Conservation (phyloP, 2,329 filamentous ascomycete species). For the Botrytis byssoidea region DNA sequence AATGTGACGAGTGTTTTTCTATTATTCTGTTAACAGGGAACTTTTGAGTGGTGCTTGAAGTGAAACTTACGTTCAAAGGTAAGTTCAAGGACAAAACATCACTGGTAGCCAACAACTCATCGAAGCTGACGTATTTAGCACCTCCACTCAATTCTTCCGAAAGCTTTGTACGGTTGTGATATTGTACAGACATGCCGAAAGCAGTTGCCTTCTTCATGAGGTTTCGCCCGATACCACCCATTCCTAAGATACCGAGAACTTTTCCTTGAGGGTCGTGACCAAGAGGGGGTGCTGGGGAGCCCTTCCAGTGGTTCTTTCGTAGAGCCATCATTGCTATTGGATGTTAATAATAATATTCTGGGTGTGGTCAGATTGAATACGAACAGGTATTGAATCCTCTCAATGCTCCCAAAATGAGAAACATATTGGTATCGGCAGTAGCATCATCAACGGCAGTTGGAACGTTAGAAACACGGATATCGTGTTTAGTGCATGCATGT, state of each 20-base stretch:
- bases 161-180: slow-evolving; percentile 69
- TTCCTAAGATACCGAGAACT: slow-evolving; percentile 75
- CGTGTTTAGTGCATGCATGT: slow-evolving; percentile 63
- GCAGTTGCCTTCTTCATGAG: slow-evolving; percentile 70
- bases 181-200: slow-evolving; percentile 74
- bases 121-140: slow-evolving; percentile 69
- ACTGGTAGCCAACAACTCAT: slow-evolving; percentile 65
- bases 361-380: slow-evolving; percentile 2
- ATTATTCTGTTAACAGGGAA: not conserved
- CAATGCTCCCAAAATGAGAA: slow-evolving; percentile 76
- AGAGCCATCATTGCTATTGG: slow-evolving; percentile 57
- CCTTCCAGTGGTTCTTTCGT: slow-evolving; percentile 67
- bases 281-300: slow-evolving; percentile 53
- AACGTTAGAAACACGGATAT: slow-evolving; percentile 73
- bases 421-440: slow-evolving; percentile 79
- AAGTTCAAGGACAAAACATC: slow-evolving; percentile 80
- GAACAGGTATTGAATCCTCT: slow-evolving; percentile 63
- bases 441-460: slow-evolving; percentile 80
- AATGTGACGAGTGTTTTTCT: slow-evolving; percentile 68
- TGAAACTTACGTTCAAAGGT: slow-evolving; percentile 70
- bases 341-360: not conserved
- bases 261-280: slow-evolving; percentile 81
- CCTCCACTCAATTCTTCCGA: slow-evolving; percentile 52
- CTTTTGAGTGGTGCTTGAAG: slow-evolving; percentile 1
- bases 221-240: slow-evolving; percentile 82